Conservation (phyloP, 371 early-diverging fungal species). For the Umbelopsis sp. region DNA sequence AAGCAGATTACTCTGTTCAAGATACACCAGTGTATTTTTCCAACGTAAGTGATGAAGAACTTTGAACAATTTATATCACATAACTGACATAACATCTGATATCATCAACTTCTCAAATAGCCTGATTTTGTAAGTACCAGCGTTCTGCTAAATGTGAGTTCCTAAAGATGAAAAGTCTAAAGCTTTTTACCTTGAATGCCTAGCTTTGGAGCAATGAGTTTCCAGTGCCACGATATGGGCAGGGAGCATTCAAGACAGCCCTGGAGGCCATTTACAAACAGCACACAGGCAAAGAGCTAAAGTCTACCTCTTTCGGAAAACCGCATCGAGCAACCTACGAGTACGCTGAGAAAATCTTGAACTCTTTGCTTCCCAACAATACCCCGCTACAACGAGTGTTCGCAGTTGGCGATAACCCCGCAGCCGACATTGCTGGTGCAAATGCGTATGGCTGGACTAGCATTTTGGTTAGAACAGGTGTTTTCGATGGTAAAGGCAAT, state of each 20-base stretch:
- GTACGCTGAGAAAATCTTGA: conserved; percentile 66
- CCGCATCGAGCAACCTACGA: conserved; percentile 76
- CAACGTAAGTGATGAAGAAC: conserved; percentile 48
- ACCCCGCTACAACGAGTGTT: conserved; percentile 42
- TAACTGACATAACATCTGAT: background rate
- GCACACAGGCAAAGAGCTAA: conserved; percentile 43
- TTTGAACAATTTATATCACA: background rate
- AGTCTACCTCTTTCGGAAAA: conserved; percentile 84
- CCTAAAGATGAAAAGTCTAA: background rate
- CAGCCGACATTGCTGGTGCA: conserved; percentile 81
- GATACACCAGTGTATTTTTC: conserved; percentile 81
- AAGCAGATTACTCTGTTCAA: conserved; percentile 45
- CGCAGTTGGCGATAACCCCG: conserved; percentile 82
- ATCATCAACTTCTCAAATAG: background rate
- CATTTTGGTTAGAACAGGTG: conserved; percentile 83
- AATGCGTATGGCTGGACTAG: conserved; percentile 83
- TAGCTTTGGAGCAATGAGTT: conserved; percentile 87
- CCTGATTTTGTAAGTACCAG: conserved; percentile 56
- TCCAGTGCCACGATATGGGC: conserved; percentile 77
- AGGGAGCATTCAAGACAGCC: conserved; percentile 78
- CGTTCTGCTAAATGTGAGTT: background rate
- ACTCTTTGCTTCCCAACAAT: conserved; percentile 25
- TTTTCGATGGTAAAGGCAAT: conserved; percentile 63
- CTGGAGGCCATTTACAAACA: conserved; percentile 58
- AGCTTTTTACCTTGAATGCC: background rate